phyloP scores from a whole-genome alignment of 352 stramenopile genomes.

The Blastocystis sp. region DNA sequence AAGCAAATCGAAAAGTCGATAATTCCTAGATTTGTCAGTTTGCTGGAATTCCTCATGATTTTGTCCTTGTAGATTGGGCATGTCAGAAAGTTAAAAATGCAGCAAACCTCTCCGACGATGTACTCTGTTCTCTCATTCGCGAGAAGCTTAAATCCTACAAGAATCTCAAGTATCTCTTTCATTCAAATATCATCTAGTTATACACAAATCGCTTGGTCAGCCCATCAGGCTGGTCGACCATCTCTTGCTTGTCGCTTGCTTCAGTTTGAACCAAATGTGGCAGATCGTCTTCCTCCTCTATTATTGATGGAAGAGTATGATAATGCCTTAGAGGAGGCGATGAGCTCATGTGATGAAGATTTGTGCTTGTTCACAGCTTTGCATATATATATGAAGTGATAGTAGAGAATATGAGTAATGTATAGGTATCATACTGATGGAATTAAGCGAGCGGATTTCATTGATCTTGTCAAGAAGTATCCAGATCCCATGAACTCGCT shows the following conservation, averaged over 20 bases:
- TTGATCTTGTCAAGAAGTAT: neutral
- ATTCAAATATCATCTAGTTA: neutral
- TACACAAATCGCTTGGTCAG: slow-evolving; percentile 30
- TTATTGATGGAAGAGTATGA: neutral
- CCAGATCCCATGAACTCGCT: neutral
- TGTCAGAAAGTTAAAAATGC: slow-evolving; percentile 16
- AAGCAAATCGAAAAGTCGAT: neutral
- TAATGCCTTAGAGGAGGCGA: neutral
- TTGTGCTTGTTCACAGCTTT: neutral
- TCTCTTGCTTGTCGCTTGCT: neutral
- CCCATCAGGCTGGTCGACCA: neutral
- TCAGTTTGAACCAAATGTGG: neutral
- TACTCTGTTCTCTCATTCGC: neutral
- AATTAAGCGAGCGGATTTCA: neutral
- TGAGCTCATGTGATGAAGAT: neutral
- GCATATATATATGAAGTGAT: neutral
- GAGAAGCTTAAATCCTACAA: neutral
- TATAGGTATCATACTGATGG: neutral
- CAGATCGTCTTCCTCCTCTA: neutral
- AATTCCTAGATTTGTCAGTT: neutral
- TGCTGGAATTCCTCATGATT: slow-evolving; percentile 29
- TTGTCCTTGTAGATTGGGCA: slow-evolving; percentile 52
- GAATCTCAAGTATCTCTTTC: no score
- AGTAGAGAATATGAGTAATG: neutral
- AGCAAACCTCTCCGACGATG: neutral